phyloP scores from a whole-genome alignment of 176 grass and related monocot genomes.

The Triticum timopheevii region DNA sequence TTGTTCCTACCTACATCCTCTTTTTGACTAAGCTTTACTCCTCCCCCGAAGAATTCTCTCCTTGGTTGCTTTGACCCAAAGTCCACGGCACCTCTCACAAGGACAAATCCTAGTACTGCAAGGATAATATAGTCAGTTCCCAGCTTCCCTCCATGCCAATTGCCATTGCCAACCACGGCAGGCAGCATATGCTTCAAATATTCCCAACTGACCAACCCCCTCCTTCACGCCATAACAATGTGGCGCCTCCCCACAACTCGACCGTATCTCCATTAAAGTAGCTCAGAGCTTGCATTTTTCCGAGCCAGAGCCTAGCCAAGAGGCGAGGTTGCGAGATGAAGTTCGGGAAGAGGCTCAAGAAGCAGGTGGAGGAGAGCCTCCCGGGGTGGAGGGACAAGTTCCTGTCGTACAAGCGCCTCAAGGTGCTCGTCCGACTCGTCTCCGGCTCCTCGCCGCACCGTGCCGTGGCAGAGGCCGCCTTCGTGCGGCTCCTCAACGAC shows the following conservation, averaged over 20 bases:
- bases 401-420: slow-evolving; percentile 78
- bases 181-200: slow-evolving; percentile 58
- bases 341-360: slow-evolving; percentile 78
- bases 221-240: slow-evolving; percentile 3
- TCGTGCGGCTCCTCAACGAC: slow-evolving; percentile 47
- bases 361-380: slow-evolving; percentile 76
- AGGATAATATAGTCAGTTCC: not conserved
- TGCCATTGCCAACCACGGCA: not conserved
- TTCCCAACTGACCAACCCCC: slow-evolving; percentile 12
- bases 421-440: slow-evolving; percentile 49
- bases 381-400: slow-evolving; percentile 89
- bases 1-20: not conserved
- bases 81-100: too few relatives aligned
- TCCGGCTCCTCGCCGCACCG: not conserved
- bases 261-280: not conserved
- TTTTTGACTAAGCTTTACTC: not conserved
- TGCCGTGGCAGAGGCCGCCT: slow-evolving; percentile 27
- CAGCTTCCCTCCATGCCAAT: not conserved
- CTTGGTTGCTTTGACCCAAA: too few relatives aligned
- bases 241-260: not conserved
- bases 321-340: slow-evolving; percentile 43
- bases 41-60: too few relatives aligned
- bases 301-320: not conserved
- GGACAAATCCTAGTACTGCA: too few relatives aligned
- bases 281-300: not conserved